Conservation (phyloP, 2,329 filamentous ascomycete species). For the Colletotrichum simmondsii region DNA sequence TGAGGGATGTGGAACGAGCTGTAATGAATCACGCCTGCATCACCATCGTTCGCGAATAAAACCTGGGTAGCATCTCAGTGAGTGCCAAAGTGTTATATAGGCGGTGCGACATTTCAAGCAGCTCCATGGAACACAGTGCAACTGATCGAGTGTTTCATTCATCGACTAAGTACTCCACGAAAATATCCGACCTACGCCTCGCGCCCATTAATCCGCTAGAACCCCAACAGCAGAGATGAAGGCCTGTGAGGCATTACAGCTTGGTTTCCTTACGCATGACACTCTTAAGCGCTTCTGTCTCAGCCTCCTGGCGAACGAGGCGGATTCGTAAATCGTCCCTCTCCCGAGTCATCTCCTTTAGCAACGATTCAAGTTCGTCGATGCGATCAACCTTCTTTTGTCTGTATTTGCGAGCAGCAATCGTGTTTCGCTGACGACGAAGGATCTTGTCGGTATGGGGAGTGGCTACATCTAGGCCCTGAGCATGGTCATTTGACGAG, state of each 20-base stretch:
- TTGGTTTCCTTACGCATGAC: slow-evolving; percentile 47
- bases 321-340: slow-evolving; percentile 71
- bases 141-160: slow-evolving; percentile 13
- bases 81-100: background rate
- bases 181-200: background rate
- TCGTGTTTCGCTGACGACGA: slow-evolving; percentile 76
- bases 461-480: background rate
- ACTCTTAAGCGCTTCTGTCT: slow-evolving; percentile 69
- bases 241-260: background rate
- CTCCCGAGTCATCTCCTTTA: slow-evolving; percentile 69
- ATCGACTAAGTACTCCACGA: slow-evolving; percentile 1
- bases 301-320: slow-evolving; percentile 73
- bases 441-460: slow-evolving; percentile 42
- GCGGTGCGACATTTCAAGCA: background rate
- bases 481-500: slow-evolving; percentile 22
- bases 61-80: too few species aligned
- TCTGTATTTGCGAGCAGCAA: slow-evolving; percentile 77
- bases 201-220: background rate
- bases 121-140: background rate
- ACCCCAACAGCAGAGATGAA: background rate
- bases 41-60: too few species aligned
- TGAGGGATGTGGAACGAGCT: background rate
- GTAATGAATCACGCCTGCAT: background rate
- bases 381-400: slow-evolving; percentile 77
- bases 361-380: slow-evolving; percentile 67